Evolutionary conservation across 2,329 filamentous ascomycete species (phyloP), one percentile per base, ranked within the genome.

Genomic region (Cadophora luteo-olivacea): DNA sequence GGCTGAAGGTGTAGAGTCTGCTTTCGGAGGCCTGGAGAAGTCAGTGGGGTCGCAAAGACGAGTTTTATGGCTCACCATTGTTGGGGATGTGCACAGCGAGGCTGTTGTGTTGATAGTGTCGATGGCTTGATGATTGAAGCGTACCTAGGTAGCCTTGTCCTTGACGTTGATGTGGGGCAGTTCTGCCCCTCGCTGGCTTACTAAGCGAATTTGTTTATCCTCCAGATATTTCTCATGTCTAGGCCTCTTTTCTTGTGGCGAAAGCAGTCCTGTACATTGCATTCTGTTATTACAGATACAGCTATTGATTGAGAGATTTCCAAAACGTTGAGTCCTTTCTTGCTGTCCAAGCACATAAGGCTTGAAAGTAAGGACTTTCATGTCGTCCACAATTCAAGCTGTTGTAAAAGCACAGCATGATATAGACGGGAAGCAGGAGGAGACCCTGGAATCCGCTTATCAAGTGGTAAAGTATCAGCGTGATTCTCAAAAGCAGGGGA

Each of bases 1-100:
- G 87, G 38, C 94, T 97, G 87, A 98, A 97, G 69, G 92, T 93
- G 83, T 97, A 98, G 71, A 98, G 87, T 75, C 94, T 87, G 70
- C 93, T 90, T 84, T 97, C 94, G 78, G 94, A 97, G 41, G 77
- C 68, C 77, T 78, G 22, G 5, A 25, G 24, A 57, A 16, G 64
- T 69, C 49, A 69, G 67, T 61, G 52, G 9, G 19, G 11, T 32
- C 22, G 25, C 1, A 22, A 14, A 29, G 12, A 32, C 3, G 33
- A 9, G 19, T 1, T 49, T 8, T 51, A n/a, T 61, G 3, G 22
- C 51, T n/a, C 64, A 64, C 60, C 65, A 64, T 64, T 6, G n/a
- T 55, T 51, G 7, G 22, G 41, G 7, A 24, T 25, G 29, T 49
- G 51, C 36, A 49, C 36, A 58, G 38, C 57, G 19, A 14, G 16